Evolutionary conservation across 176 grass and related monocot genomes (phyloP).

Genomic region (Poa annua): DNA sequence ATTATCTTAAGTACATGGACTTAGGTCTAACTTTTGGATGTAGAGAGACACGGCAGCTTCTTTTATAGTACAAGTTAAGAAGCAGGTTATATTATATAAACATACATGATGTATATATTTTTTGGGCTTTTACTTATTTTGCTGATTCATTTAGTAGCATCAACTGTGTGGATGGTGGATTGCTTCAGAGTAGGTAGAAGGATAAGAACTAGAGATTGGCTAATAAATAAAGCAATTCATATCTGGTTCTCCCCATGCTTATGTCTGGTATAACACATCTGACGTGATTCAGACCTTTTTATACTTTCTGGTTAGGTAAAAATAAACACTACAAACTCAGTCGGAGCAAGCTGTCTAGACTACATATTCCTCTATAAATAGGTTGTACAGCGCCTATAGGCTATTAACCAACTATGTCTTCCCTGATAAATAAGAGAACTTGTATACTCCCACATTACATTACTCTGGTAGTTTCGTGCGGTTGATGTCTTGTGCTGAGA

Average conservation of each 20-base stretch:
- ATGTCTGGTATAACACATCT: constrained; percentile 5
- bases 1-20: not conserved
- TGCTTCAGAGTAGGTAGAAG: constrained; percentile 20
- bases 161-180: constrained; percentile 2
- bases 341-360: not conserved
- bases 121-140: constrained; percentile 9
- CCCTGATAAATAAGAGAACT: no score
- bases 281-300: not conserved
- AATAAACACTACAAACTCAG: not conserved
- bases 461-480: not conserved
- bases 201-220: not conserved
- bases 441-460: no score
- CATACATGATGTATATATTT: not conserved
- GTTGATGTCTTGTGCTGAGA: not conserved
- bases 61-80: not conserved
- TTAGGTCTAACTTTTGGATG: not conserved
- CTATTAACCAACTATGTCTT: not conserved
- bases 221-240: constrained; percentile 19
- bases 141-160: not conserved
- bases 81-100: not conserved
- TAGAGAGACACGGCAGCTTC: not conserved
- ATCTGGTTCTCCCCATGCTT: not conserved
- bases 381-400: not conserved
- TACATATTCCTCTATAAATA: constrained; percentile 8
- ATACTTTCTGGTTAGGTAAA: not conserved